Conservation (phyloP, 495 filamentous ascomycete species). For the Bathelium albidoporum region DNA sequence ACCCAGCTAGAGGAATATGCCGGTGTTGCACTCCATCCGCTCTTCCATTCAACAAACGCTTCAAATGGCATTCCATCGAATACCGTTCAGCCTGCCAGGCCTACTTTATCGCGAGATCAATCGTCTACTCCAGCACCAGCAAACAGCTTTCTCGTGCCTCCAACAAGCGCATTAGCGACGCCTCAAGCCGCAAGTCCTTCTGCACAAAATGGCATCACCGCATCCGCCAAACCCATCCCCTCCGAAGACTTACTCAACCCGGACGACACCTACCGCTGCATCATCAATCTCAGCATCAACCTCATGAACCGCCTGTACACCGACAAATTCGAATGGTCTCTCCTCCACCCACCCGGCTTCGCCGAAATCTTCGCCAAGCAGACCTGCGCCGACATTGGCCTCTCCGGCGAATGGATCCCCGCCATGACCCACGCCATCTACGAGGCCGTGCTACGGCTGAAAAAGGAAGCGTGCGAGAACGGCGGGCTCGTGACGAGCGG, state of each 20-base stretch:
- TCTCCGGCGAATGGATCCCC: constrained; percentile 86
- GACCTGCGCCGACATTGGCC: constrained; percentile 82
- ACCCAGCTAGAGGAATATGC: constrained; percentile 95
- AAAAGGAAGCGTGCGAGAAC: constrained; percentile 91
- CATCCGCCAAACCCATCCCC: constrained; percentile 41
- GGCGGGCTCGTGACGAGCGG: constrained; percentile 64
- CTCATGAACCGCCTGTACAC: constrained; percentile 85
- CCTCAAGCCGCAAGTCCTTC: constrained; percentile 24
- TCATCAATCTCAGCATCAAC: constrained; percentile 86
- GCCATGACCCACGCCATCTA: constrained; percentile 95
- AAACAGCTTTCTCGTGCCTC: constrained; percentile 10
- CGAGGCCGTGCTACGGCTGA: constrained; percentile 82
- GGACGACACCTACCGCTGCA: constrained; percentile 84
- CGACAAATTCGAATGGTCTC: constrained; percentile 97
- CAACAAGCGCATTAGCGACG: constrained; percentile 34
- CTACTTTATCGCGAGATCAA: constrained; percentile 30
- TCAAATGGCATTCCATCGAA: constrained; percentile 30
- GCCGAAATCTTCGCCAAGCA: constrained; percentile 86
- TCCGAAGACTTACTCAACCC: constrained; percentile 55
- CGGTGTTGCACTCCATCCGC: constrained; percentile 81
- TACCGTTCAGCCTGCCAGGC: constrained; percentile 35
- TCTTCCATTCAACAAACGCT: constrained; percentile 60
- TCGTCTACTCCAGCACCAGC: constrained; percentile 35
- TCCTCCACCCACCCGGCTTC: constrained; percentile 81
- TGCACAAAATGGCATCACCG: constrained; percentile 36